These are phyloP conservation scores for Fusarium foetens DNA, from an alignment of 2,329 filamentous ascomycete genomes.

Conservation along the genomic window DNA sequence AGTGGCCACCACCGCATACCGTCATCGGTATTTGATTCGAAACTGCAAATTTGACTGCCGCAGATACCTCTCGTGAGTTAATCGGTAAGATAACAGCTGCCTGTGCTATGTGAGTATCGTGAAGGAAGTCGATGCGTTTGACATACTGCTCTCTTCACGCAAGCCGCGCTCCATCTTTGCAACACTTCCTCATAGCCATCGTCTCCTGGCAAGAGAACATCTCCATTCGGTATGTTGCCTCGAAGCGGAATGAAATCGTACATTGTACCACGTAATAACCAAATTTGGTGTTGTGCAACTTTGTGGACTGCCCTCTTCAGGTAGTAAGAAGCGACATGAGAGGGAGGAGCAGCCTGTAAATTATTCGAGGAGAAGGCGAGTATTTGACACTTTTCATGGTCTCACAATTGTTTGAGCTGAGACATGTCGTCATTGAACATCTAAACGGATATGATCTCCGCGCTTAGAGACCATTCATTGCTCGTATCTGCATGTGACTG, in stretches of 20 bases:
- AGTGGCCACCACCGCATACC: conserved; percentile 66
- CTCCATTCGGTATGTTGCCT: conserved; percentile 24
- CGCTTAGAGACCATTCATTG: neutral
- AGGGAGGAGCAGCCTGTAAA: neutral
- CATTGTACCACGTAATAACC: conserved; percentile 20
- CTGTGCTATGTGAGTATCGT: conserved; percentile 29
- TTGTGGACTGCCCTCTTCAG: neutral
- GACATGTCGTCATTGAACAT: conserved; percentile 40
- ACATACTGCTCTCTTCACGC: conserved; percentile 49
- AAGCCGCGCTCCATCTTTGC: conserved; percentile 50
- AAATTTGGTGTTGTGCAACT: neutral
- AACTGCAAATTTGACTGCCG: conserved; percentile 38
- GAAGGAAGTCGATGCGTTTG: fast-evolving
- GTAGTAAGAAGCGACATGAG: neutral
- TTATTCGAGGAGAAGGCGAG: neutral
- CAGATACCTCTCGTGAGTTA: conserved; percentile 48
- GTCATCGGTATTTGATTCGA: conserved; percentile 57
- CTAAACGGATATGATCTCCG: conserved; percentile 1
- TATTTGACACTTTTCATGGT: conserved; percentile 28
- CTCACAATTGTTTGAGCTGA: conserved; percentile 15
- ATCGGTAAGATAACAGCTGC: conserved; percentile 55
- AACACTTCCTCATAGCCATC: conserved; percentile 47
- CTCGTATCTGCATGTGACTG: neutral
- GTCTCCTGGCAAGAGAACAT: conserved; percentile 46
- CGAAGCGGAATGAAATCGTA: conserved; percentile 30